Evolutionary conservation across 2,329 filamentous ascomycete genomes (phyloP).

Genomic region (Trichoderma cornu-damae): DNA sequence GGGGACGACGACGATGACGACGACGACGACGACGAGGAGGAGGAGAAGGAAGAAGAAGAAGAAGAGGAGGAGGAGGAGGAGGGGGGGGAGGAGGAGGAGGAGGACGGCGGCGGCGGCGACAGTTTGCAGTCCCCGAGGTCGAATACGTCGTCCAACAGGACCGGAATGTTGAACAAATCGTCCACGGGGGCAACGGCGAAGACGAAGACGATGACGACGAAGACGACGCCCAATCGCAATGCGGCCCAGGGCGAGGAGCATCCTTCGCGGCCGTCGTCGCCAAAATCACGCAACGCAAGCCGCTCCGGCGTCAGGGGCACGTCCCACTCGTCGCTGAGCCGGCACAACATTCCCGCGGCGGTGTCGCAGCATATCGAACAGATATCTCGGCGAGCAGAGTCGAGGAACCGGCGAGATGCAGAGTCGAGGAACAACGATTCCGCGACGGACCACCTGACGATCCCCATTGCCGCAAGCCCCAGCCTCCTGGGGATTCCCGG

Average conservation of each 20-base stretch:
- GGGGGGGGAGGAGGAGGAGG: no score
- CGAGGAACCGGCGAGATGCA: no score
- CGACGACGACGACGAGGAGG: no score
- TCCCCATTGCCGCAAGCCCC: conserved; percentile 28
- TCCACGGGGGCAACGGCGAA: neutral
- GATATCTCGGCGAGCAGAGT: conserved; percentile 27
- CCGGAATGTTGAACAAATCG: conserved; percentile 3
- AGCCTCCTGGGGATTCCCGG: conserved; percentile 24
- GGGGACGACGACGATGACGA: no score
- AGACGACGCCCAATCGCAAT: neutral
- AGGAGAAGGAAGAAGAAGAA: no score
- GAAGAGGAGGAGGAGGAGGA: no score
- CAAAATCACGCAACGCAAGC: conserved; percentile 37
- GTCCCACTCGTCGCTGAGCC: conserved; percentile 23
- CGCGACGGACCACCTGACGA: conserved; percentile 16
- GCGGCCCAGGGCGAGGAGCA: neutral
- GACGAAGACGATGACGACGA: no score
- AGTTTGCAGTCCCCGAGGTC: conserved; percentile 16
- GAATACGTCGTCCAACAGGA: conserved; percentile 17
- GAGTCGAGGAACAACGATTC: conserved; percentile 16
- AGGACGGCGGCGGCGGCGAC: no score
- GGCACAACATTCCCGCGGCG: conserved; percentile 11
- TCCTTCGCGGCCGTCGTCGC: conserved; percentile 27
- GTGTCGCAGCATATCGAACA: conserved; percentile 25
- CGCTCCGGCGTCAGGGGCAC: conserved; percentile 24